Conservation (phyloP, 1,284 basidiomycete genomes). For the Athelia psychrophila region DNA sequence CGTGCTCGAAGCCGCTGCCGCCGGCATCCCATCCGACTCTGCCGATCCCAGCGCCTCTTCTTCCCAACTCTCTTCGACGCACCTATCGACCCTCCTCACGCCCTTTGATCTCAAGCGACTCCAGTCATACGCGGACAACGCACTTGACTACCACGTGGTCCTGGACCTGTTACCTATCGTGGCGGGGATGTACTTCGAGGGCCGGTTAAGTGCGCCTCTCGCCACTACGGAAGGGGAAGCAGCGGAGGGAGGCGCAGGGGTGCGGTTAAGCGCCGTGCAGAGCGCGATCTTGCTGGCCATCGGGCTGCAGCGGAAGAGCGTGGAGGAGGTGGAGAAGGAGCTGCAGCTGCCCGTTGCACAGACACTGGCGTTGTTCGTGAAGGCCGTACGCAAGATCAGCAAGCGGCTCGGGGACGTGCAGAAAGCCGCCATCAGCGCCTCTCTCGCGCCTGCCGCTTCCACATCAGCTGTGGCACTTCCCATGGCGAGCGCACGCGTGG, state of each 20-base stretch:
- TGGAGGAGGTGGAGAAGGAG: constrained; percentile 88
- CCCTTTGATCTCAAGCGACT: constrained; percentile 97
- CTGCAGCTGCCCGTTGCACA: constrained; percentile 86
- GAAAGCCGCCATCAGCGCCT: constrained; percentile 69
- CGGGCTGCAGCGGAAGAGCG: constrained; percentile 88
- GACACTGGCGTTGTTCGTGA: constrained; percentile 88
- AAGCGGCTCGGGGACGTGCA: constrained; percentile 81
- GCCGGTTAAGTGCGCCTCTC: constrained; percentile 42
- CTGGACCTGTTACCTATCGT: constrained; percentile 88
- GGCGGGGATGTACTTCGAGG: constrained; percentile 83
- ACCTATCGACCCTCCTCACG: constrained; percentile 75
- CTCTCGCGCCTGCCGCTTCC: constrained; percentile 37
- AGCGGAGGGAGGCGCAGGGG: constrained; percentile 34
- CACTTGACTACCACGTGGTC: constrained; percentile 95
- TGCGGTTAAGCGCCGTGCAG: constrained; percentile 81
- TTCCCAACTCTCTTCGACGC: constrained; percentile 45
- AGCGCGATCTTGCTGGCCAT: constrained; percentile 87
- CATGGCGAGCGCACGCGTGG: constrained; percentile 14
- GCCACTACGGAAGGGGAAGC: background rate
- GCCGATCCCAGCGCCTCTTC: background rate
- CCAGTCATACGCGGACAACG: constrained; percentile 94
- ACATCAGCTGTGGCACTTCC: constrained; percentile 10
- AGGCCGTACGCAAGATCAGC: constrained; percentile 85
- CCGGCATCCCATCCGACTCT: constrained; percentile 37
- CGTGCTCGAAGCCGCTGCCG: constrained; percentile 82